phyloP scores from a whole-genome alignment of 169 alveolate species.

The Perkinsus chesapeaki region DNA sequence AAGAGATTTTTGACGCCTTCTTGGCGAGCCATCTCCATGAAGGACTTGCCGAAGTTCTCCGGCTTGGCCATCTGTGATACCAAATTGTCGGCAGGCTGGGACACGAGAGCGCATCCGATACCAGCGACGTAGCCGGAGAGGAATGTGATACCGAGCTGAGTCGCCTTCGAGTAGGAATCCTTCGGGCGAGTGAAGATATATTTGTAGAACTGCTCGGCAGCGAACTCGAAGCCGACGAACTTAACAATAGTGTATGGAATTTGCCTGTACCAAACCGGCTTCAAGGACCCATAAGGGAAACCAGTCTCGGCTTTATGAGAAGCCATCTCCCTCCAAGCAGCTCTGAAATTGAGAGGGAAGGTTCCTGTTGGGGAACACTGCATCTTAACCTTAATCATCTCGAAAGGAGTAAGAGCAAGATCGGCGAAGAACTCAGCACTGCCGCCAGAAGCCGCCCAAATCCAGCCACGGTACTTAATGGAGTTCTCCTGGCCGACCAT shows the following conservation, averaged over 20 bases:
- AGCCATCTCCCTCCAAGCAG: not conserved
- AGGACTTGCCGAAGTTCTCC: constrained; percentile 60
- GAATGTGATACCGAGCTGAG: constrained; percentile 86
- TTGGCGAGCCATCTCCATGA: constrained; percentile 24
- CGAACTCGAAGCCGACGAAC: constrained; percentile 90
- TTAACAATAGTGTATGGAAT: constrained; percentile 96
- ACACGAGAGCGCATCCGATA: constrained; percentile 88
- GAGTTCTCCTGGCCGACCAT: constrained; percentile 65
- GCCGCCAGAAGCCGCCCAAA: constrained; percentile 86
- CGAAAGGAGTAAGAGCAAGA: constrained; percentile 83
- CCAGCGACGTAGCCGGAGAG: constrained; percentile 93
- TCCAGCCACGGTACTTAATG: constrained; percentile 66
- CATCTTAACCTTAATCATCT: constrained; percentile 87
- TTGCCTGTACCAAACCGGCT: constrained; percentile 80
- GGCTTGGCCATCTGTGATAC: constrained; percentile 86
- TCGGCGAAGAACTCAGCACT: constrained; percentile 93
- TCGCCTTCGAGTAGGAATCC: constrained; percentile 70
- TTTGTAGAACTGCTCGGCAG: constrained; percentile 77
- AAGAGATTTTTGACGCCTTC: constrained; percentile 25
- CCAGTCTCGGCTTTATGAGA: not conserved
- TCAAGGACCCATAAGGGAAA: constrained; percentile 41
- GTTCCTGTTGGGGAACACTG: constrained; percentile 35
- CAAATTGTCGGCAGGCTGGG: constrained; percentile 95
- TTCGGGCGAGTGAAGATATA: constrained; percentile 75
- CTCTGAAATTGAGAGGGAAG: not conserved